Evolutionary conservation across 352 stramenopile species (phyloP).

Genomic region (Globisporangium viniferum): DNA sequence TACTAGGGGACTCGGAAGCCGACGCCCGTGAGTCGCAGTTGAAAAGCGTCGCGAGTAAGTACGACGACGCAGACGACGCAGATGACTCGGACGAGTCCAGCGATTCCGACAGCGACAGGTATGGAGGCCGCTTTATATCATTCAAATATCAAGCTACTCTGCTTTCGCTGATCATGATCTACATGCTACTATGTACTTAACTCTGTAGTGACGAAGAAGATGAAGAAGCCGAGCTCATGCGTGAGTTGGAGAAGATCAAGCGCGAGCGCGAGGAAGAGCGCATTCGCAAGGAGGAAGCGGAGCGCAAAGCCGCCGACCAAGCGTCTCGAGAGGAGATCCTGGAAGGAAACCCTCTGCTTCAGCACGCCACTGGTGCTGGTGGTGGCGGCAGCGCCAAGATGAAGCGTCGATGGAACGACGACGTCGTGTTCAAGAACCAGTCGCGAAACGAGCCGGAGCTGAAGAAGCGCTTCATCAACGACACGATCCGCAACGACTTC

Average conservation of each 20-base stretch:
- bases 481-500: slow-evolving; percentile 99
- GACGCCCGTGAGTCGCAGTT: slow-evolving; percentile 81
- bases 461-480: slow-evolving; percentile 99
- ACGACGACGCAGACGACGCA: slow-evolving; percentile 89
- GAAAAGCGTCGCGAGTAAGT: slow-evolving; percentile 86
- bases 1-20: slow-evolving; percentile 69
- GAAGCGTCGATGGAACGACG: slow-evolving; percentile 98
- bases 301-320: slow-evolving; percentile 75
- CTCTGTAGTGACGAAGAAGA: slow-evolving; percentile 88
- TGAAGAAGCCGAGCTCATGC: slow-evolving; percentile 96
- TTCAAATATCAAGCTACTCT: too few species aligned
- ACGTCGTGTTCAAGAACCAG: slow-evolving; percentile 99
- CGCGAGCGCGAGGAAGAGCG: slow-evolving; percentile 93
- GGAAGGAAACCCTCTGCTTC: slow-evolving; percentile 91
- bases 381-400: slow-evolving; percentile 58
- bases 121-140: background rate
- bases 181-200: too few species aligned
- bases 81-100: slow-evolving; percentile 58
- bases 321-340: slow-evolving; percentile 91
- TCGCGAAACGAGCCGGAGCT: slow-evolving; percentile 93
- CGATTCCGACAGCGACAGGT: slow-evolving; percentile 79
- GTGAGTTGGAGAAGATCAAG: slow-evolving; percentile 98
- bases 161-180: too few species aligned
- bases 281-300: slow-evolving; percentile 86
- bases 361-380: slow-evolving; percentile 16